phyloP scores from a whole-genome alignment of 805 yeast species.

The Nakazawaea laoshanensis region DNA sequence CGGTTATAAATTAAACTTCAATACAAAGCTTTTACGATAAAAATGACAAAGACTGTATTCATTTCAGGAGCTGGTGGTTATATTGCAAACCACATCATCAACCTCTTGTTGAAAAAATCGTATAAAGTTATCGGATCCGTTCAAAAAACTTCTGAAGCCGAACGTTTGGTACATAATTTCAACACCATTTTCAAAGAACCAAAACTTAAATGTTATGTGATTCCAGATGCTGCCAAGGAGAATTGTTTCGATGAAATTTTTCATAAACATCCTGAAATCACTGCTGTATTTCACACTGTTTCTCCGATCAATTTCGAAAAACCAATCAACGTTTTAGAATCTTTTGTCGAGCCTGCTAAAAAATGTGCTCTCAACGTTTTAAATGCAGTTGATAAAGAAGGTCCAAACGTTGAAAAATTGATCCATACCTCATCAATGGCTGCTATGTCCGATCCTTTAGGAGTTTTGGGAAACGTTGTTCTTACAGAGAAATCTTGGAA shows the following conservation, averaged over 20 bases:
- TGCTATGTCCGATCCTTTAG: constrained; percentile 19
- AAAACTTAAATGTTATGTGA: constrained; percentile 23
- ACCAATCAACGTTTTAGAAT: constrained; percentile 34
- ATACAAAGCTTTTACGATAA: not conserved
- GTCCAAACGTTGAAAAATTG: constrained; percentile 35
- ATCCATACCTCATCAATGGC: constrained; percentile 51
- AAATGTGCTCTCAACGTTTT: constrained; percentile 43
- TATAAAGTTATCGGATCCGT: constrained; percentile 46
- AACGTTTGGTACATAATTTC: constrained; percentile 23
- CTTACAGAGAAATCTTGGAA: constrained; percentile 29
- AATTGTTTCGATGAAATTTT: constrained; percentile 43
- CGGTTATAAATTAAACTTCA: no score
- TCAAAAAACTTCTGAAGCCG: constrained; percentile 35
- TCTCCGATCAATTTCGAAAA: constrained; percentile 34
- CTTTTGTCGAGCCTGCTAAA: constrained; percentile 46
- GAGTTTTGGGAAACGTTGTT: constrained; percentile 4
- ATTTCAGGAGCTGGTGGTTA: constrained; percentile 35
- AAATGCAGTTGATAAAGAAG: constrained; percentile 30
- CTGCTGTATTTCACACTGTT: constrained; percentile 40
- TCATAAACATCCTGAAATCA: constrained; percentile 29
- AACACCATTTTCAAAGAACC: constrained; percentile 15
- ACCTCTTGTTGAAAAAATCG: constrained; percentile 21
- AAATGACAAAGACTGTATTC: constrained; percentile 16
- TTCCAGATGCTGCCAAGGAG: constrained; percentile 23
- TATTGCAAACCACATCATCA: constrained; percentile 31